Conservation (phyloP, 225 moss, liverwort and hornwort genomes). For the Anthoceros angustus region DNA sequence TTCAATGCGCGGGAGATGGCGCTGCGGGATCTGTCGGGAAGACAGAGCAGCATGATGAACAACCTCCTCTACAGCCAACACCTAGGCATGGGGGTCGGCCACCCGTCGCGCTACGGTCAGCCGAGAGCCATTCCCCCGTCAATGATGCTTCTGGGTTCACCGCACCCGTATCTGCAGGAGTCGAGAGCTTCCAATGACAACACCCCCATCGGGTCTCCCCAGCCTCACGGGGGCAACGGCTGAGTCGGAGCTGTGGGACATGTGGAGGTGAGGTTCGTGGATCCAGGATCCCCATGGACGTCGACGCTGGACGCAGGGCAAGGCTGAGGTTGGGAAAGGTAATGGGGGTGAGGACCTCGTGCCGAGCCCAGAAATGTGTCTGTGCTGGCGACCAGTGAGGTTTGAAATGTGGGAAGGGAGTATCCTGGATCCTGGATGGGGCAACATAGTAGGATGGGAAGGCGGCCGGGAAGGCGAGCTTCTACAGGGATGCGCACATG, state of each 20-base stretch:
- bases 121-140: conserved; percentile 57
- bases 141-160: conserved; percentile 61
- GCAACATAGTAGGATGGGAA: too few relatives aligned
- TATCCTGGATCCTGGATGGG: too few relatives aligned
- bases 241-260: conserved; percentile 1
- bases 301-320: not conserved
- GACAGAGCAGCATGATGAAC: conserved; percentile 42
- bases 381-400: too few relatives aligned
- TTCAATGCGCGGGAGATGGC: conserved; percentile 29
- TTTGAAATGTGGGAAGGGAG: too few relatives aligned
- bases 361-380: too few relatives aligned
- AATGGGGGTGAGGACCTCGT: too few relatives aligned
- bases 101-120: conserved; percentile 45
- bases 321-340: too few relatives aligned
- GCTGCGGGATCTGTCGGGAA: not conserved
- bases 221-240: conserved; percentile 57
- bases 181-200: conserved; percentile 95
- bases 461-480: too few relatives aligned
- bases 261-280: not conserved
- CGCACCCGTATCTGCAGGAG: conserved; percentile 73
- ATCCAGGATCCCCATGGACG: not conserved
- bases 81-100: conserved; percentile 31
- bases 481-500: too few relatives aligned
- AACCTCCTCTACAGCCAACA: conserved; percentile 65
- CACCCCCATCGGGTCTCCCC: conserved; percentile 85